A percentile compares a stretch with the other conserved stretches of the same genome.
These are phyloP conservation scores for Rhodotorula glutinis DNA, from an alignment of 1,284 basidiomycete genomes.

Conservation along the genomic window DNA sequence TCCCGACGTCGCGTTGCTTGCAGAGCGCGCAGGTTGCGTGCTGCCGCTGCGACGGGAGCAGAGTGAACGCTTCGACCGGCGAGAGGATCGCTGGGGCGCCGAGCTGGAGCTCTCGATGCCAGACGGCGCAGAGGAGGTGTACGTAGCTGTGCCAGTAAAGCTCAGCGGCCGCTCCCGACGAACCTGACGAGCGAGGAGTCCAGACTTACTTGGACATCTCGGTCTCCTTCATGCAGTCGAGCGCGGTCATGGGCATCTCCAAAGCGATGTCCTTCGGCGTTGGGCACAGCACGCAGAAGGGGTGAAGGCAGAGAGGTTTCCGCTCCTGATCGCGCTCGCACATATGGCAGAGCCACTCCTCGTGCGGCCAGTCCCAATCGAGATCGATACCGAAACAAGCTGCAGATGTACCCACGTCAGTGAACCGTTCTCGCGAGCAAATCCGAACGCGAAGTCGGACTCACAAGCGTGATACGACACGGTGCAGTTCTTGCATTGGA, in stretches of 20 bases:
- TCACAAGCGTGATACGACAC: constrained; percentile 37
- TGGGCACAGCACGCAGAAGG: constrained; percentile 50
- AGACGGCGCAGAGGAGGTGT: constrained; percentile 84
- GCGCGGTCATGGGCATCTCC: constrained; percentile 50
- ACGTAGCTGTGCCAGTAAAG: constrained; percentile 67
- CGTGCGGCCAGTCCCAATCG: constrained; percentile 22
- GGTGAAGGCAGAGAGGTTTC: constrained; percentile 40
- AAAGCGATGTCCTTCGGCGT: constrained; percentile 58
- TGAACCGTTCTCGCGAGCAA: not conserved
- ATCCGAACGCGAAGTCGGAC: not conserved
- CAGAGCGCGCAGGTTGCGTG: constrained; percentile 54
- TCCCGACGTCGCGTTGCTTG: constrained; percentile 66
- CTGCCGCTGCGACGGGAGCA: constrained; percentile 49
- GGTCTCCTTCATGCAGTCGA: constrained; percentile 86
- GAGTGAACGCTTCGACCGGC: constrained; percentile 83
- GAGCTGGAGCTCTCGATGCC: constrained; percentile 76
- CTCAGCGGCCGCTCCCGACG: not conserved
- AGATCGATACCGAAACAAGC: constrained; percentile 41
- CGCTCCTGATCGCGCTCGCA: constrained; percentile 29
- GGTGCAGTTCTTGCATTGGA: constrained; percentile 39
- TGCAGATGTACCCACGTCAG: not conserved
- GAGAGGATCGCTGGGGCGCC: constrained; percentile 65
- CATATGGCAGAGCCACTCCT: constrained; percentile 41
- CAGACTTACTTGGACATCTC: constrained; percentile 58
- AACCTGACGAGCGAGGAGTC: not conserved